Evolutionary conservation across 2,329 filamentous ascomycete genomes (phyloP), one percentile per base, ranked within the genome.

Genomic region (Fusarium guadeloupense): DNA sequence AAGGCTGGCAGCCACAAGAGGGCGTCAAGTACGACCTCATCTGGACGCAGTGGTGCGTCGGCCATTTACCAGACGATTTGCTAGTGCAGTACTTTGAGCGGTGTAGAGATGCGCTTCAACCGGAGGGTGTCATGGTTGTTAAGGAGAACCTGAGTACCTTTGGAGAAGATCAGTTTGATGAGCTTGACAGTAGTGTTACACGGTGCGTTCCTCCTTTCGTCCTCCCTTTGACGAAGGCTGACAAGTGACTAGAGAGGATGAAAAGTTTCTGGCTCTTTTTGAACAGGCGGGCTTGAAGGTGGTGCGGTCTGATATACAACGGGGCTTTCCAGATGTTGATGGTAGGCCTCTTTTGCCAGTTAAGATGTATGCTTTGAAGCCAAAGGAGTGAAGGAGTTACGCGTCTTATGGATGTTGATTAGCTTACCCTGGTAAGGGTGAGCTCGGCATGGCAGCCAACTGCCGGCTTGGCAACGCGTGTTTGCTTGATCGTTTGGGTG

Each of bases 31-130:
- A 97, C 75, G 89, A 93, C 72, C 74, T 97, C 39, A 87, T 97
- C 58, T 97, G 92, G 91, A 89, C 85, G 46, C 93, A 97, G 75
- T 97, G 93, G 93, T 97, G 93, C 74, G 76, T 94, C 8, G 90
- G 91, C 20, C 89, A 97, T 74, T 78, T 97, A 49, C 92, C 85
- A 1, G 92, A 97, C 71, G 76, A 75, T 8, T 87, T 96, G 72
- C 72, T 97, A 5, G 79, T 90, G 1, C 78, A 77, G 3, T 96
- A 89, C 69, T 75, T 97, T 14, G 67, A 77, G 51, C 80, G 85
- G 21, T 91, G 91, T 72, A 83, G 81, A 41, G 66, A 74, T 0
- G 79, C 58, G 0, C 44, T 80, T 4, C 54, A 54, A 1, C 69
- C 71, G 2, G 71, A 71, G 0, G 68, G 66, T 0, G 9, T 77